These are phyloP conservation scores for Mycotypha africana DNA, from an alignment of 371 early-diverging fungal species.

Conservation along the genomic window DNA sequence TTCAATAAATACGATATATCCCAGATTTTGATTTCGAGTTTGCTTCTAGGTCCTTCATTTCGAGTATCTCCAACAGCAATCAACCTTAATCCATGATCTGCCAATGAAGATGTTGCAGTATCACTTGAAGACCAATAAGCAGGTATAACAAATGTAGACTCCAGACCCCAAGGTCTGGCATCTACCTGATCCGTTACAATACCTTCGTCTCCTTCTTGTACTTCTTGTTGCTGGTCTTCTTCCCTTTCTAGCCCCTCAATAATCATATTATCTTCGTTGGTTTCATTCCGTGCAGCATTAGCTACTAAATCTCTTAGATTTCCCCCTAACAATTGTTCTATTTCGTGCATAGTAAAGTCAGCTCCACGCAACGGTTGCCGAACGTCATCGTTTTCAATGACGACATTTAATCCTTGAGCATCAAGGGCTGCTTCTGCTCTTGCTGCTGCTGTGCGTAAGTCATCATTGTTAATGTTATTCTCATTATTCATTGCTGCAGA, in stretches of 20 bases:
- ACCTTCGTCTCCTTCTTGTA: conserved; percentile 16
- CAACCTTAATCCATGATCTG: conserved; percentile 11
- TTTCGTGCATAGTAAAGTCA: no score
- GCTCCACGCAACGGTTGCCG: no score
- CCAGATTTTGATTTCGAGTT: conserved; percentile 41
- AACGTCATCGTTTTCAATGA: no score
- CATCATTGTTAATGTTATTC: background rate
- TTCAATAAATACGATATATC: conserved; percentile 32
- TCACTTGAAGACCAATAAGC: conserved; percentile 17
- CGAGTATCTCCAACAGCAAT: conserved; percentile 92
- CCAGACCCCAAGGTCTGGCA: conserved; percentile 38
- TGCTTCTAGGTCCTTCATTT: conserved; percentile 78
- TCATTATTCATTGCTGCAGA: no score
- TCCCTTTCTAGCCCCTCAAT: background rate
- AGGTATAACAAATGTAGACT: conserved; percentile 37
- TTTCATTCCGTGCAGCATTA: no score
- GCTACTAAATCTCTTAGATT: no score
- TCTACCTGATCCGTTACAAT: conserved; percentile 6
- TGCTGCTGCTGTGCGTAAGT: background rate
- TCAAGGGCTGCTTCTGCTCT: background rate
- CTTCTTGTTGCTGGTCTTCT: background rate
- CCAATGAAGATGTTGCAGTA: background rate
- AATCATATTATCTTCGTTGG: background rate
- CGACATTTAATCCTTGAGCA: no score
- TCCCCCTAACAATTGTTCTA: no score